A percentile compares a stretch with the other conserved stretches of the same genome.
Conservation (phyloP, 2,329 filamentous ascomycete species). For the Colletotrichum sp. region DNA sequence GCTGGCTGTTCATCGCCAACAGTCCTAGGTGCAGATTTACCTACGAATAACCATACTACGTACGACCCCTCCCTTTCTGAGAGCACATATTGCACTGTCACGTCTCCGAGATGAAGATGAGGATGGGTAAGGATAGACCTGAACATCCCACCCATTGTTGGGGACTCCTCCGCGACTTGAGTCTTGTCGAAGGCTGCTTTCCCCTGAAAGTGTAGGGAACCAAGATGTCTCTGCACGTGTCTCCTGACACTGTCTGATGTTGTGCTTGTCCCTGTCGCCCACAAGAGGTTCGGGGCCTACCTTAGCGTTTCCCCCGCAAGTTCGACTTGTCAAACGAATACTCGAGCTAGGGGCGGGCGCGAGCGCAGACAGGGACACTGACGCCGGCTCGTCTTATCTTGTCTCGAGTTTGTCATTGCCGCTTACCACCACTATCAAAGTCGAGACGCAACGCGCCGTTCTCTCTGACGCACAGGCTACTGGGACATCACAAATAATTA, state of each 20-base stretch:
- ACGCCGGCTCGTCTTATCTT: neutral
- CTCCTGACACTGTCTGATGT: constrained; percentile 13
- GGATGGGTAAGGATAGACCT: neutral
- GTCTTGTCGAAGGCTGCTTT: neutral
- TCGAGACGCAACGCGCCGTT: neutral
- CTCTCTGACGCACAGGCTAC: neutral
- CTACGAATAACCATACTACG: neutral
- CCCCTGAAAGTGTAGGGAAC: neutral
- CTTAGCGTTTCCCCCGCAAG: constrained; percentile 22
- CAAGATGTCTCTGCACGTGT: neutral
- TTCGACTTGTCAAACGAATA: constrained; percentile 19
- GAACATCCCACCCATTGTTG: neutral
- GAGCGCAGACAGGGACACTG: neutral
- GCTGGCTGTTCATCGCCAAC: neutral
- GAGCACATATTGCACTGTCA: neutral
- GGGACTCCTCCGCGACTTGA: neutral
- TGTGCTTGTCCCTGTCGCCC: constrained; percentile 17
- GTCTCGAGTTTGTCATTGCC: neutral
- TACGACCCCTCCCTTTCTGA: neutral
- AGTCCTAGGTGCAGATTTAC: neutral
- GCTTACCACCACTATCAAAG: neutral
- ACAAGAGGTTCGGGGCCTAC: neutral
- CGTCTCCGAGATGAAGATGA: neutral
- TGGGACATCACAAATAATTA: neutral
- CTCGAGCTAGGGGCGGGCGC: constrained; percentile 3